Percentiles rank a stretch among this genome's conserved stretches.
These are phyloP conservation scores for Phylloporus sp. DNA, from an alignment of 768 basidiomycete species.

Conservation along the genomic window DNA sequence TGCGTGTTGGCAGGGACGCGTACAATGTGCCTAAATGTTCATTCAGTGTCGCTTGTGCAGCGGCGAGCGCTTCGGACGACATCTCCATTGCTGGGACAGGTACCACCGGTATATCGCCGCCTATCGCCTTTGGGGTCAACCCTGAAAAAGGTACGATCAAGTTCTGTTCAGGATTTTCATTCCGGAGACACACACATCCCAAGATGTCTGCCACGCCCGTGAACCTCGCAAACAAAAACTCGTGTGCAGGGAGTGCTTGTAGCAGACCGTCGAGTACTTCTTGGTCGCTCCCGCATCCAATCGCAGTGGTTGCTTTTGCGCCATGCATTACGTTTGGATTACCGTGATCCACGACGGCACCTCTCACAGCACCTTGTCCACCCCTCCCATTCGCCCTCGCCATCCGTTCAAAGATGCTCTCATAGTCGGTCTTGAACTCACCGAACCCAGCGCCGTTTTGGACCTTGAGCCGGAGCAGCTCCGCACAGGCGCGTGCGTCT, in stretches of 20 bases:
- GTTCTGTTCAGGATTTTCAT: background rate
- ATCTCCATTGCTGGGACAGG: constrained; percentile 30
- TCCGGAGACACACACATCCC: constrained; percentile 59
- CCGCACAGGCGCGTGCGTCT: constrained; percentile 85
- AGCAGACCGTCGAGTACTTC: constrained; percentile 74
- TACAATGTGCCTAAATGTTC: constrained; percentile 59
- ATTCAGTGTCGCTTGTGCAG: constrained; percentile 53
- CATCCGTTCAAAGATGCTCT: constrained; percentile 88
- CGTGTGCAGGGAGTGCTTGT: constrained; percentile 57
- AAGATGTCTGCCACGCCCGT: constrained; percentile 74
- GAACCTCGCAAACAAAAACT: constrained; percentile 82
- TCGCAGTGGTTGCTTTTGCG: constrained; percentile 70
- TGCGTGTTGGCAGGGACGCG: constrained; percentile 65
- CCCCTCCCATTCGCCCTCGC: constrained; percentile 46
- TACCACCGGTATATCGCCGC: constrained; percentile 38
- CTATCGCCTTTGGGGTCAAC: constrained; percentile 53
- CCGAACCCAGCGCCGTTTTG: constrained; percentile 77
- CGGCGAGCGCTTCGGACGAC: constrained; percentile 32
- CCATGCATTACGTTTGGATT: constrained; percentile 84
- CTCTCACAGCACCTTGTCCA: constrained; percentile 41
- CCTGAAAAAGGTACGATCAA: constrained; percentile 35
- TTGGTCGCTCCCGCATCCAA: constrained; percentile 73
- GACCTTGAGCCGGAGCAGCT: constrained; percentile 79
- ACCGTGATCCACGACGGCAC: constrained; percentile 82
- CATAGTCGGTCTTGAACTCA: constrained; percentile 78